phyloP scores from a whole-genome alignment of 2,329 filamentous ascomycete genomes.

The Verticillium klebahnii region DNA sequence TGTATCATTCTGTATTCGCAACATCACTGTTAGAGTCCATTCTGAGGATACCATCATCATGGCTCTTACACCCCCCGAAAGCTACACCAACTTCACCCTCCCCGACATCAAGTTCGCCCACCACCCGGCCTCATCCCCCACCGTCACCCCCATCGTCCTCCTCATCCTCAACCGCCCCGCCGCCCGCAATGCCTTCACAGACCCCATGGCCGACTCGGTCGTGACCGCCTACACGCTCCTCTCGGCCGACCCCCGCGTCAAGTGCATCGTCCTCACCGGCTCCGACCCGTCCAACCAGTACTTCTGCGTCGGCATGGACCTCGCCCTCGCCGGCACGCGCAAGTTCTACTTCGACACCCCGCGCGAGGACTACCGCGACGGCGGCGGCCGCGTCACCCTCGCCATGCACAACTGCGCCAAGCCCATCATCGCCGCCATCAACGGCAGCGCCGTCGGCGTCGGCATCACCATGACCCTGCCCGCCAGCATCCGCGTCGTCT shows the following conservation, averaged over 20 bases:
- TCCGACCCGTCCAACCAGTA: constrained; percentile 40
- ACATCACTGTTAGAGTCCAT: too few species aligned
- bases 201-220: constrained; percentile 58
- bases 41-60: neutral
- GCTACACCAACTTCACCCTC: constrained; percentile 36
- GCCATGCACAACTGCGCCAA: constrained; percentile 54
- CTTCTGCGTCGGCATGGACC: constrained; percentile 58
- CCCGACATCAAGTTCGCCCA: constrained; percentile 43
- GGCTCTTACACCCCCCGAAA: constrained; percentile 19
- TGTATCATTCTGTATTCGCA: too few species aligned
- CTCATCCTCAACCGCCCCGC: constrained; percentile 60
- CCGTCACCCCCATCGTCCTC: constrained; percentile 57
- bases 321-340: constrained; percentile 22
- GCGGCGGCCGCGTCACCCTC: constrained; percentile 48
- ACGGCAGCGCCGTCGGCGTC: constrained; percentile 55
- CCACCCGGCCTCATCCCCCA: constrained; percentile 42
- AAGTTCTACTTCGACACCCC: constrained; percentile 16
- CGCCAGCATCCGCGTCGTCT: constrained; percentile 48
- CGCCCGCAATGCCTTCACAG: constrained; percentile 66
- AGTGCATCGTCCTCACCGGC: constrained; percentile 49
- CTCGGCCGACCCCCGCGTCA: constrained; percentile 49
- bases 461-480: constrained; percentile 60
- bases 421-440: constrained; percentile 54
- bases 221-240: constrained; percentile 47
- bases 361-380: constrained; percentile 36